phyloP scores from a whole-genome alignment of 495 filamentous ascomycete species.

The Podospora australis region DNA sequence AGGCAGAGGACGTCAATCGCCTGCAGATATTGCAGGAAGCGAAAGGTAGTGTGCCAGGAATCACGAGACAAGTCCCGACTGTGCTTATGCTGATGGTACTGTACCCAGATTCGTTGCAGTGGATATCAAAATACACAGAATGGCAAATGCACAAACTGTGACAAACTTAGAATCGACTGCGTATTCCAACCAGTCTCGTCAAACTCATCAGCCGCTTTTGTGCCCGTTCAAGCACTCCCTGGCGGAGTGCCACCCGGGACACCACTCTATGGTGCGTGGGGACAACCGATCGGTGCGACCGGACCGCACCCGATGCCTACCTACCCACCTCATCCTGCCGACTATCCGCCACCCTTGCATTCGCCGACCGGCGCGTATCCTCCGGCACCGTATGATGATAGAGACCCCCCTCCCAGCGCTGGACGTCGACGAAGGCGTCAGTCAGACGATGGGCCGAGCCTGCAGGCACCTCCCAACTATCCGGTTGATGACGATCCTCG shows the following conservation, averaged over 20 bases:
- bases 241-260: slow-evolving; percentile 45
- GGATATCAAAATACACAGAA: slow-evolving; percentile 44
- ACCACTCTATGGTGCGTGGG: slow-evolving; percentile 44
- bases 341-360: slow-evolving; percentile 21
- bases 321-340: slow-evolving; percentile 14
- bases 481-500: slow-evolving; percentile 37
- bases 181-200: slow-evolving; percentile 46
- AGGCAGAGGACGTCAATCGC: slow-evolving; percentile 47
- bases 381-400: slow-evolving; percentile 31
- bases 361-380: slow-evolving; percentile 33
- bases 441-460: slow-evolving; percentile 34
- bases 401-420: too few relatives aligned
- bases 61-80: too few relatives aligned
- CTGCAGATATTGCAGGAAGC: slow-evolving; percentile 44
- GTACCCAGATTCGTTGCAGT: slow-evolving; percentile 44
- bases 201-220: slow-evolving; percentile 41
- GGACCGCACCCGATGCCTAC: slow-evolving; percentile 13
- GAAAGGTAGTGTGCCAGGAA: too few relatives aligned
- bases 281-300: slow-evolving; percentile 29
- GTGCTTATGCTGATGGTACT: too few relatives aligned
- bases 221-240: slow-evolving; percentile 42
- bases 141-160: slow-evolving; percentile 46
- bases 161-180: slow-evolving; percentile 46
- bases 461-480: slow-evolving; percentile 41
- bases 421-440: slow-evolving; percentile 30